Percentiles rank a stretch among this genome's conserved stretches.
phyloP scores from a whole-genome alignment of 768 basidiomycete species.

The Pholiota microspora region DNA sequence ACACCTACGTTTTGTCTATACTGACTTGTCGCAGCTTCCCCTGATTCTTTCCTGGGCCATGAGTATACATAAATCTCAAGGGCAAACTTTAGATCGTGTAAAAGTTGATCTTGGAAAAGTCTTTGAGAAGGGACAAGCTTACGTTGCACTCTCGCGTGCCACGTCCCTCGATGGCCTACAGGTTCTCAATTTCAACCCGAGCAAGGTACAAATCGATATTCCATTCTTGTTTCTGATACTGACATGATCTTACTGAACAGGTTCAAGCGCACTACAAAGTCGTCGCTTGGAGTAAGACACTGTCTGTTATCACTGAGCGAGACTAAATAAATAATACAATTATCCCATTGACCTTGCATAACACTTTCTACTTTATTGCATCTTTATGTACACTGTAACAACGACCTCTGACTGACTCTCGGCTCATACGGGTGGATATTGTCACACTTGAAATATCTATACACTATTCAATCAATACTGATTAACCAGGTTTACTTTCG shows the following conservation, averaged over 20 bases:
- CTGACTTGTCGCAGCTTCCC: constrained; percentile 53
- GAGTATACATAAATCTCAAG: constrained; percentile 98
- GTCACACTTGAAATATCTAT: no score
- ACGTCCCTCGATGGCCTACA: constrained; percentile 84
- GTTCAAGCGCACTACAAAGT: constrained; percentile 5
- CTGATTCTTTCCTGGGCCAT: constrained; percentile 95
- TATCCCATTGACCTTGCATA: background rate
- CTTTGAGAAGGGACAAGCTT: constrained; percentile 95
- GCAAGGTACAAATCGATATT: constrained; percentile 47
- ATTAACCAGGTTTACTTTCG: no score
- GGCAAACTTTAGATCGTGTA: constrained; percentile 92
- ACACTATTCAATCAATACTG: no score
- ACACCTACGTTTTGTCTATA: background rate
- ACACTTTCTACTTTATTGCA: background rate
- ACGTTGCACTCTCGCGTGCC: constrained; percentile 87
- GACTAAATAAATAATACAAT: background rate
- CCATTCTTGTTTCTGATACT: constrained; percentile 11
- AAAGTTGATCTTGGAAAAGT: constrained; percentile 92
- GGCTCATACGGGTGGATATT: no score
- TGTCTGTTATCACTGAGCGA: background rate
- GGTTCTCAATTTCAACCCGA: constrained; percentile 73
- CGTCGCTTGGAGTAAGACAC: constrained; percentile 2
- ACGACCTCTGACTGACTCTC: background rate
- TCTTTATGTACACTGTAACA: background rate
- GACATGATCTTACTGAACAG: background rate